Evolutionary conservation across 768 basidiomycete genomes (phyloP), one percentile per base, ranked within the genome.

Genomic region (Lactarius sp.): DNA sequence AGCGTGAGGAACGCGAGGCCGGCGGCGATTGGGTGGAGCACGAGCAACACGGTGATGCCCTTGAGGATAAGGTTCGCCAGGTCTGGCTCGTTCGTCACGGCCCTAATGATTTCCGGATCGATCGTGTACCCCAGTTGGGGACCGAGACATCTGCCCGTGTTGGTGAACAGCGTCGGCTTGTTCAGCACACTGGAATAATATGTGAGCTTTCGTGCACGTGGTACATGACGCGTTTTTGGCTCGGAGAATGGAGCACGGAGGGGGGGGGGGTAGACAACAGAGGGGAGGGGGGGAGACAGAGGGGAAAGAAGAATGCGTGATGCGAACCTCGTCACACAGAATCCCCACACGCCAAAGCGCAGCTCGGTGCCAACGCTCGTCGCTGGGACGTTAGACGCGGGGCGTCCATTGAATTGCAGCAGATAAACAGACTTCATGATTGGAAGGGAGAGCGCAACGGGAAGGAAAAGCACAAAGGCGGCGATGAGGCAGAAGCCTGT

Each of bases 271-370:
- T 9, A 18, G 36, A 5, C 16, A 53, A 14, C 9, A 16, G 8
- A 3, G n/a, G 41, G 51, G 33, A 14, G 3, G 6, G 6, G 18
- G n/a, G 6, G 1, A 2, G 6, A 14, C 42, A 18, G 10, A 36
- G 14, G 8, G 14, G 6, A 22, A 22, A 16, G 5, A 7, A 53
- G 6, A 1, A n/a, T 9, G 12, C 4, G 7, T 20, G 36, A 27
- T 10, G 47, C 71, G 61, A 60, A 80, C 84, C 78, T 83, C n/a
- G 74, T 74, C 1, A 85, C 85, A 73, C 92, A 94, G 41, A 86
- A 78, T 0, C 92, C 92, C 87, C 91, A 93, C 6, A 92, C 86
- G 4, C 92, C 92, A 65, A 92, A 87, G 41, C 83, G 80, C 10
- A 92, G 73, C 67, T 79, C 76, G 4, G 84, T 86, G 34, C 85